A percentile compares a stretch with the other conserved stretches of the same genome.
phyloP scores from a whole-genome alignment of 345 rosid genomes.

The Eucalyptus sp. region DNA sequence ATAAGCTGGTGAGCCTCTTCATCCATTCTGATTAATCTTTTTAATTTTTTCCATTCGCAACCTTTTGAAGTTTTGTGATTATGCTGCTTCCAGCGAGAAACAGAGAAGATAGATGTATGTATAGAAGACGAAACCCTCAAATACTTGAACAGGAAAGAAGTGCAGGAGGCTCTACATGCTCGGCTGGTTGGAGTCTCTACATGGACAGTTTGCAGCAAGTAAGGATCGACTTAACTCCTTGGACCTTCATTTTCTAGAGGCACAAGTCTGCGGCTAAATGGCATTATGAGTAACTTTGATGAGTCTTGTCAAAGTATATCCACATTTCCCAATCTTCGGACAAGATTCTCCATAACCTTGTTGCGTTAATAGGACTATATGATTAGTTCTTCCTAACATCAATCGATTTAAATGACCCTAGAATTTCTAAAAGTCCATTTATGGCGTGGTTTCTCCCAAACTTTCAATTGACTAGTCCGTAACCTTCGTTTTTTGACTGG shows the following conservation, averaged over 20 bases:
- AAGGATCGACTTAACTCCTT: not conserved
- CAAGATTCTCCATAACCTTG: not conserved
- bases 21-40: not conserved
- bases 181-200: slow-evolving; percentile 18
- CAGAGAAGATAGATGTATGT: slow-evolving; percentile 23
- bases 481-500: not conserved
- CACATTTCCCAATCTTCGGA: not conserved
- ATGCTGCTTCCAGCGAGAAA: slow-evolving; percentile 1
- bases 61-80: not conserved
- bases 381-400: not conserved
- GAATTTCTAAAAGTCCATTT: not conserved
- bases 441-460: not conserved
- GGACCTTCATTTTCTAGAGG: not conserved
- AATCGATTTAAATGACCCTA: not conserved
- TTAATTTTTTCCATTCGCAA: not conserved
- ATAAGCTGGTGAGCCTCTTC: slow-evolving; percentile 2
- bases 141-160: slow-evolving; percentile 47
- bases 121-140: slow-evolving; percentile 12
- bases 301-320: not conserved
- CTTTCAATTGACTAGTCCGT: not conserved
- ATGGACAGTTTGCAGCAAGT: slow-evolving; percentile 37
- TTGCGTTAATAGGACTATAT: not conserved
- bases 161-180: slow-evolving; percentile 38
- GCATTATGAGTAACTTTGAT: not conserved
- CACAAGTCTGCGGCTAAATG: not conserved